Conservation (phyloP, 2,329 filamentous ascomycete species). For the Talaromyces amestolkiae region DNA sequence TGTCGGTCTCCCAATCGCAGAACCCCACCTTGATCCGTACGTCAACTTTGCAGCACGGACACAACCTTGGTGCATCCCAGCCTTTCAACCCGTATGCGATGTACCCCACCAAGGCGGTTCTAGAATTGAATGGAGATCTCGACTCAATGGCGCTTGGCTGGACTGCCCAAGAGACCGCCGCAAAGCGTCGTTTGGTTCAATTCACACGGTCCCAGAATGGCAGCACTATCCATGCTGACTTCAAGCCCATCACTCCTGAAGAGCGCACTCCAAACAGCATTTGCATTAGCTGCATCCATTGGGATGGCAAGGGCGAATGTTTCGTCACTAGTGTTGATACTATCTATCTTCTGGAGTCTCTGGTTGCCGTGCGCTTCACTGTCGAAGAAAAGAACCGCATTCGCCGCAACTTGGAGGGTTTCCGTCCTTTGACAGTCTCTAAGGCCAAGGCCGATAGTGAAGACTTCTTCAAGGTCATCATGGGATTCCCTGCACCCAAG, state of each 20-base stretch:
- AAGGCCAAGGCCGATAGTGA: slow-evolving; percentile 91
- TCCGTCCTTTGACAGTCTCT: slow-evolving; percentile 86
- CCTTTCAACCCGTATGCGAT: slow-evolving; percentile 75
- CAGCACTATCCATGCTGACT: slow-evolving; percentile 75
- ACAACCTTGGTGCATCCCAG: slow-evolving; percentile 47
- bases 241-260: slow-evolving; percentile 73
- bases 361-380: slow-evolving; percentile 82
- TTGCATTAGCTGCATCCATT: slow-evolving; percentile 96
- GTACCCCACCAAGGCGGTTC: slow-evolving; percentile 77
- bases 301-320: slow-evolving; percentile 86
- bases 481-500: slow-evolving; percentile 93
- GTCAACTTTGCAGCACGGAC: slow-evolving; percentile 61
- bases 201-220: slow-evolving; percentile 81
- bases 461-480: slow-evolving; percentile 98
- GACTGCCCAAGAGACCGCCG: slow-evolving; percentile 75
- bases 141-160: slow-evolving; percentile 80
- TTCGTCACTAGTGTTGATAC: slow-evolving; percentile 97
- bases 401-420: slow-evolving; percentile 89
- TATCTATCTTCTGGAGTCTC: slow-evolving; percentile 87
- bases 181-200: slow-evolving; percentile 78
- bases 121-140: slow-evolving; percentile 84
- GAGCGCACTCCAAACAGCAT: slow-evolving; percentile 81
- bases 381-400: slow-evolving; percentile 99
- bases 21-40: slow-evolving; percentile 66
- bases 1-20: slow-evolving; percentile 42